Evolutionary conservation across 164 flowering plant species (phyloP), one percentile per base, ranked within the genome.

Genomic region (Taxillus chinensis): DNA sequence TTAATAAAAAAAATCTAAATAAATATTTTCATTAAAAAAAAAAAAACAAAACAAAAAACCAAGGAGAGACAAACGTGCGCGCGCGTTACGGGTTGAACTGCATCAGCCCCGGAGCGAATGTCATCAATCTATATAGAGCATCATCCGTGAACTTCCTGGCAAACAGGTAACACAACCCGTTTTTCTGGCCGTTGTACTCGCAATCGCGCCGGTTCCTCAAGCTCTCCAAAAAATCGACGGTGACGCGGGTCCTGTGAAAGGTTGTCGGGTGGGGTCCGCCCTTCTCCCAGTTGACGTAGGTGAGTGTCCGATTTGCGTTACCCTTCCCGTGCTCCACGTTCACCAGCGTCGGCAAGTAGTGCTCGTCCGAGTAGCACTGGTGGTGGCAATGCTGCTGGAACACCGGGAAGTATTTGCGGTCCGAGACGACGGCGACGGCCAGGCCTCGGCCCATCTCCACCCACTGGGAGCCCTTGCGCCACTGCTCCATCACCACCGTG

Each of bases 111-210:
- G 86, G 83, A 39, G 86, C 85, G 72, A 81, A 78, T 60, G 68
- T 77, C 70, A 86, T 5, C 45, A 91, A 66, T 57, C 89, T 78
- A 27, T 68, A 78, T 73, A 91, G 71, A n/a, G 87, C 54, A 67
- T 63, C 39, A 3, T 79, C 79, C 57, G 68, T 50, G 63, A 89
- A 87, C 71, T 92, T 92, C 74, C 98, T 83, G 3, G 95, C 98
- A 74, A 92, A 89, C 79, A 91, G 68, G 78, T 41, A 72, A 60
- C 96, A 89, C 40, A 75, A 53, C 13, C 52, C 65, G 0, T 77
- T 86, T 5, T 9, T 70, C 11, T 66, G 60, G 46, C 90, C 89
- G 64, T 83, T 86, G 63, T 81, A 78, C 59, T 53, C 64, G 55
- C 92, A 82, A 5, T 9, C 56, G 2, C 39, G 61, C 55, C 71